Evolutionary conservation across 768 basidiomycete species (phyloP).

Genomic region (Obba rivulosa): DNA sequence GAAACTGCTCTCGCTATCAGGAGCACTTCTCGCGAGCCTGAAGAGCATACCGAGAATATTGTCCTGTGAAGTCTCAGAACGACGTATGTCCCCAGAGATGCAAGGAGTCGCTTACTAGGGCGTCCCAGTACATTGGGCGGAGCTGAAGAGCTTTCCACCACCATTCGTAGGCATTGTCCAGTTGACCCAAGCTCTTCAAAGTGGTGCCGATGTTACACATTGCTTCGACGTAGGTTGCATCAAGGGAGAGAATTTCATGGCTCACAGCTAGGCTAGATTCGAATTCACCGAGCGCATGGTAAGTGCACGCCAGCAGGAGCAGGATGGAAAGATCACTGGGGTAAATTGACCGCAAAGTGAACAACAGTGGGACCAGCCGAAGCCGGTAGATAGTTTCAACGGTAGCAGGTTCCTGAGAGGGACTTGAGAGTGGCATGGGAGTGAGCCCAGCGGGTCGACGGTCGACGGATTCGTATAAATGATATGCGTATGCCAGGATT

Average conservation of each 20-base stretch:
- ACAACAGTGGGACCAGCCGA: conserved; percentile 29
- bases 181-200: conserved; percentile 26
- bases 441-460: conserved; percentile 10
- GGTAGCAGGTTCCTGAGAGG: not conserved
- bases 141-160: conserved; percentile 35
- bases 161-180: conserved; percentile 30
- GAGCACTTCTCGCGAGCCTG: conserved; percentile 13
- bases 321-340: conserved; percentile 29
- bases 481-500: conserved; percentile 28
- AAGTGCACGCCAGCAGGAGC: conserved; percentile 32
- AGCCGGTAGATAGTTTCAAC: conserved; percentile 16
- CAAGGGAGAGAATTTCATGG: conserved; percentile 27
- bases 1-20: conserved; percentile 2
- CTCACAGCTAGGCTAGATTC: conserved; percentile 24
- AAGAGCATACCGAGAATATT: conserved; percentile 31
- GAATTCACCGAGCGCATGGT: conserved; percentile 29
- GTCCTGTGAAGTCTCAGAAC: conserved; percentile 19
- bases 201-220: conserved; percentile 38
- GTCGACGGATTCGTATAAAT: conserved; percentile 20
- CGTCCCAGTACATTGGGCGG: conserved; percentile 30
- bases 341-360: conserved; percentile 25
- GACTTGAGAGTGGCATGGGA: conserved; percentile 6
- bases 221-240: conserved; percentile 29
- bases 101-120: conserved; percentile 16
- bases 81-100: not conserved